phyloP scores from a whole-genome alignment of 176 grass and related monocot genomes.

The Juncus effusus region DNA sequence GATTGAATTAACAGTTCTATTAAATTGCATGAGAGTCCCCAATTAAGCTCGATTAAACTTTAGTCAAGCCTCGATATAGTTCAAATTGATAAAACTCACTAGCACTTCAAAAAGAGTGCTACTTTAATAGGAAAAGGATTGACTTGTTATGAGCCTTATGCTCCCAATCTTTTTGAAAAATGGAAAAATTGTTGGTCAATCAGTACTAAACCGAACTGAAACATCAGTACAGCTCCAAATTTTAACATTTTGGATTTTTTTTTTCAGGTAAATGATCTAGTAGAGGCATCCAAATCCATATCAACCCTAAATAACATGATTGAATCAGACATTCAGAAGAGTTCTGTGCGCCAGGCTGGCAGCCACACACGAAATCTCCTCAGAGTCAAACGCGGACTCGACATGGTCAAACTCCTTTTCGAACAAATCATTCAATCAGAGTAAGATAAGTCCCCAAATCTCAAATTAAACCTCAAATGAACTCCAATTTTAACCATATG shows the following conservation, averaged over 20 bases:
- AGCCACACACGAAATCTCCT: slow-evolving; percentile 86
- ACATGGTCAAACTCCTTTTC: slow-evolving; percentile 96
- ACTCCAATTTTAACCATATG: not conserved
- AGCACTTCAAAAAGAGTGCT: too few species aligned
- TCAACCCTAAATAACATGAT: slow-evolving; percentile 61
- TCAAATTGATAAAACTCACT: not conserved
- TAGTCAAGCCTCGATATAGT: not conserved
- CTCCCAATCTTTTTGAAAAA: not conserved
- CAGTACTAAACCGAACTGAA: not conserved
- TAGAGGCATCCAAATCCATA: slow-evolving; percentile 71
- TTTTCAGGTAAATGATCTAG: slow-evolving; percentile 63
- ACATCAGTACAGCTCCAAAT: not conserved
- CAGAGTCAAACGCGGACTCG: slow-evolving; percentile 69
- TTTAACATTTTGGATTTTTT: not conserved
- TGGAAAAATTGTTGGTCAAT: not conserved
- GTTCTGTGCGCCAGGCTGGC: slow-evolving; percentile 41
- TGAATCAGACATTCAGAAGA: slow-evolving; percentile 68
- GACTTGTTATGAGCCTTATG: not conserved
- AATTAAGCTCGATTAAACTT: not conserved
- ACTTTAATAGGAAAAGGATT: not conserved
- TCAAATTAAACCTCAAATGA: not conserved
- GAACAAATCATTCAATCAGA: slow-evolving; percentile 81
- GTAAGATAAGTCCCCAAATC: slow-evolving; percentile 1
- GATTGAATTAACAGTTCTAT: not conserved
- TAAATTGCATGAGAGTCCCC: not conserved